phyloP scores from a whole-genome alignment of 2,329 filamentous ascomycete species.

The Penicillium sp. region DNA sequence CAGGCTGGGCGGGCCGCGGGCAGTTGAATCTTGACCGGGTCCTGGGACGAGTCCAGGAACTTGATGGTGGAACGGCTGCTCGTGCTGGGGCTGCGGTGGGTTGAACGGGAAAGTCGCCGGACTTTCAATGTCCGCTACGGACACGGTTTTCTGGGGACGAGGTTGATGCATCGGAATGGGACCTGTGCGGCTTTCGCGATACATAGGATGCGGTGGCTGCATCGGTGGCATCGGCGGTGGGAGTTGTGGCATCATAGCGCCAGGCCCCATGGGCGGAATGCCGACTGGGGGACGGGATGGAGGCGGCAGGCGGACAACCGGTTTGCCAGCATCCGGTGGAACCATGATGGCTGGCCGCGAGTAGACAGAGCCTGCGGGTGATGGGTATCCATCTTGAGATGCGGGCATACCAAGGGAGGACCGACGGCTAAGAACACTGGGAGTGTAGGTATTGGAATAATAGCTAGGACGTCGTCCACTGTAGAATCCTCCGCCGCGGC shows the following conservation, averaged over 20 bases:
- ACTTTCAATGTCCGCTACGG: conserved; percentile 85
- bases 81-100: conserved; percentile 60
- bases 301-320: conserved; percentile 79
- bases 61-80: conserved; percentile 91
- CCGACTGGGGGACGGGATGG: conserved; percentile 37
- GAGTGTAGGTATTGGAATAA: conserved; percentile 77
- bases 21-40: conserved; percentile 50
- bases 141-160: conserved; percentile 88
- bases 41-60: conserved; percentile 69
- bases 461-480: conserved; percentile 63
- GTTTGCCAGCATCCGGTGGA: conserved; percentile 58
- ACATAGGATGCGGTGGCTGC: conserved; percentile 52
- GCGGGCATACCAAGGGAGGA: conserved; percentile 70
- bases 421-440: conserved; percentile 79
- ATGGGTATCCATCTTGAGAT: conserved; percentile 68
- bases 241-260: conserved; percentile 9
- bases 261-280: conserved; percentile 21
- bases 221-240: conserved; percentile 36
- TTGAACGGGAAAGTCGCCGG: conserved; percentile 60
- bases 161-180: conserved; percentile 84
- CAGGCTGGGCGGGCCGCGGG: conserved; percentile 63
- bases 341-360: conserved; percentile 58
- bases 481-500: conserved; percentile 66
- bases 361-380: conserved; percentile 72
- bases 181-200: conserved; percentile 56